Evolutionary conservation across 2,329 filamentous ascomycete species (phyloP), one percentile per base, ranked within the genome.

Genomic region (Aureobasidium sp.): DNA sequence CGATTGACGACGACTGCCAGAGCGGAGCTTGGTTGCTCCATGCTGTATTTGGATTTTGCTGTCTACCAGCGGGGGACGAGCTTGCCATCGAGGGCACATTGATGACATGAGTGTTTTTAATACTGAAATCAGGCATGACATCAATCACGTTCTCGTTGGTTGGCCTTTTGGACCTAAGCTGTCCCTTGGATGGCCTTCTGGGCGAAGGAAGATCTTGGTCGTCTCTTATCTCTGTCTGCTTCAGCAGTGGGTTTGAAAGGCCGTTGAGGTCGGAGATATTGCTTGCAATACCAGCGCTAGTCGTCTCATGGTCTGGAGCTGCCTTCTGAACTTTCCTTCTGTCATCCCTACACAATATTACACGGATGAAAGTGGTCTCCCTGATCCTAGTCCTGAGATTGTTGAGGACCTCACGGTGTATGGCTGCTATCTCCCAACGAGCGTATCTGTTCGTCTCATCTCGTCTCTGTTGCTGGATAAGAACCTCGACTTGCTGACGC

Each of bases 371-470:
- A 9, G 34, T 51, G n/a, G 57, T 60, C 15, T 60, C 57, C 34
- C 57, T 41, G 34, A 60, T n/a, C 12, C 44, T 60, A 6, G 57
- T 60, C 27, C 37, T 39, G 17, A 43, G n/a, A 24, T 60, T 60
- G 36, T 60, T 60, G 7, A 32, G 15, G 4, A 24, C 29, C 36
- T 60, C 57, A 15, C 57, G 57, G n/a, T 60, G 46, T 15, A 60
- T 60, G 13, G 39, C 57, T 15, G 57, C 57, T 26, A 60, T 41
- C n/a, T 60, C 57, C 57, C 57, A 60, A 15, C 34, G 20, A 7
- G 46, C 57, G 27, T 26, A 12, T 20, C 9, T 10, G 20, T 51
- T 36, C 5, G 24, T 24, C n/a, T 60, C 57, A 12, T 60, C 36
- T 10, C 46, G 46, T 15, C 36, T 50, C 26, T 51, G 39, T 47